A percentile compares a stretch with the other conserved stretches of the same genome.
Conservation (phyloP, 169 alveolate species). For the Eimeria sp. region DNA sequence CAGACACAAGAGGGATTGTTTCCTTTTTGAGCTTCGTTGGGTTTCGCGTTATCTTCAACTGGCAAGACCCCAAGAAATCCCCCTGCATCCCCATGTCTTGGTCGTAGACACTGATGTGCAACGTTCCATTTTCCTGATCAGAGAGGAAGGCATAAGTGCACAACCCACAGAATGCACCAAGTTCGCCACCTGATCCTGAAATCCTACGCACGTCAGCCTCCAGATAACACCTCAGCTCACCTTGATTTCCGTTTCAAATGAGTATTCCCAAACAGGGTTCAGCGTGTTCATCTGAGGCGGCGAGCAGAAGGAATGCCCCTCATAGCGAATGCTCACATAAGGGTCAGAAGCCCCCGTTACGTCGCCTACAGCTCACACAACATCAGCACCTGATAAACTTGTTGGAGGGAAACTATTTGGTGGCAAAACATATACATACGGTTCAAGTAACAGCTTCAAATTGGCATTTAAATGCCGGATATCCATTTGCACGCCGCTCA, state of each 20-base stretch:
- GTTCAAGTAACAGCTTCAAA: not conserved
- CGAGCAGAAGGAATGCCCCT: constrained; percentile 46
- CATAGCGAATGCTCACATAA: constrained; percentile 62
- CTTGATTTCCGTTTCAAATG: constrained; percentile 62
- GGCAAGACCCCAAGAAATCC: constrained; percentile 59
- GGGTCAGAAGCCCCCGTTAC: constrained; percentile 67
- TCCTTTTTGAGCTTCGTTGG: constrained; percentile 66
- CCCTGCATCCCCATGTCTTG: constrained; percentile 63
- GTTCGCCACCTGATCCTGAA: not conserved
- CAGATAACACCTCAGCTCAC: constrained; percentile 4
- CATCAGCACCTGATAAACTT: not conserved
- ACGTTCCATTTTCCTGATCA: constrained; percentile 56
- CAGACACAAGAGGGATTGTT: constrained; percentile 40
- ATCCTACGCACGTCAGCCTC: too few relatives aligned
- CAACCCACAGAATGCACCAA: not conserved
- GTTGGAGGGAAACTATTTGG: not conserved
- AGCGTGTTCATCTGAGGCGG: constrained; percentile 72
- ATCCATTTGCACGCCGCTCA: not conserved
- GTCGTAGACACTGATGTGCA: constrained; percentile 70
- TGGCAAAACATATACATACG: not conserved
- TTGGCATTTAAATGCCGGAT: not conserved
- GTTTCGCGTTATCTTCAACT: constrained; percentile 14
- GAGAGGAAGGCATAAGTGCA: not conserved
- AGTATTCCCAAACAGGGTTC: constrained; percentile 78
- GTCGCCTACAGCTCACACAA: constrained; percentile 41